Conservation (phyloP, 176 grass and related monocot genomes). For the Oryza rufipogon region DNA sequence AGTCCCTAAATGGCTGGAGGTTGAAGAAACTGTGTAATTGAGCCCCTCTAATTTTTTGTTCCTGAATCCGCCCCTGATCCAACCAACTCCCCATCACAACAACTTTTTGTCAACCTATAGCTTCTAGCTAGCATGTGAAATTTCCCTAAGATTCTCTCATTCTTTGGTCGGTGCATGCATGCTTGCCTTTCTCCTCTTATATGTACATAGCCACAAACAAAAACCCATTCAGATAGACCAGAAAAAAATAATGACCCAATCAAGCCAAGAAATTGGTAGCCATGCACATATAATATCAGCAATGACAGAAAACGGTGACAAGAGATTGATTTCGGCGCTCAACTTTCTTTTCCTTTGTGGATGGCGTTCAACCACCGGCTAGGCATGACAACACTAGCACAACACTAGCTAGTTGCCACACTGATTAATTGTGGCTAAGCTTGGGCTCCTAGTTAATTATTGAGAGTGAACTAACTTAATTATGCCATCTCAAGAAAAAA, state of each 20-base stretch:
- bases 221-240: neutral
- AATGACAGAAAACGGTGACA: neutral
- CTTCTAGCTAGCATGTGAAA: conserved; percentile 20
- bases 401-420: neutral
- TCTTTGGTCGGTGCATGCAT: conserved; percentile 34
- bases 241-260: neutral
- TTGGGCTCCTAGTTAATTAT: neutral
- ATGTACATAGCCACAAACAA: neutral
- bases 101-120: neutral
- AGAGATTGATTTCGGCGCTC: neutral
- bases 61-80: neutral
- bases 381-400: neutral
- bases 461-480: neutral
- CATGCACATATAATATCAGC: neutral
- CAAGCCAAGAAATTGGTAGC: neutral
- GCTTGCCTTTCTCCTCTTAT: neutral
- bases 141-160: conserved; percentile 34
- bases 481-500: neutral
- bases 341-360: conserved; percentile 12
- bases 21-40: too few relatives aligned
- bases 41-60: too few relatives aligned
- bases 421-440: neutral
- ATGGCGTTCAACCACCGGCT: conserved; percentile 25
- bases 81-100: neutral
- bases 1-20: too few relatives aligned